These are phyloP conservation scores for Botrytis sinoallii DNA, from an alignment of 2,329 filamentous ascomycete species.

Conservation along the genomic window DNA sequence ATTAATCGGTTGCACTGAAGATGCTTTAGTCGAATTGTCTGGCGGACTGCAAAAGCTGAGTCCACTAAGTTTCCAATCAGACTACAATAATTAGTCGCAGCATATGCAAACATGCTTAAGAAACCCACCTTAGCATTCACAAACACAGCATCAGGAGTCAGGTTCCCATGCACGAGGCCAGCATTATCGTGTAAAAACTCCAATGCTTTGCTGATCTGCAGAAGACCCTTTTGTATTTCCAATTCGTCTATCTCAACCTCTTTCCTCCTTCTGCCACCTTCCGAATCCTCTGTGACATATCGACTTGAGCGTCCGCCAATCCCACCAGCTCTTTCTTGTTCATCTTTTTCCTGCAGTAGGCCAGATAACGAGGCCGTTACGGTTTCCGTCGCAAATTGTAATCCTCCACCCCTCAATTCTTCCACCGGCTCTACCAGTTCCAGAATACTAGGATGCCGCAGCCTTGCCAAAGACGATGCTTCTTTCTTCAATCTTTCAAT, in stretches of 20 bases:
- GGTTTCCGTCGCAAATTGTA: constrained; percentile 93
- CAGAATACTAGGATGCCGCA: constrained; percentile 87
- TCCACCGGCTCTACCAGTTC: constrained; percentile 94
- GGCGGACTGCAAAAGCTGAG: constrained; percentile 83
- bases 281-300: constrained; percentile 75
- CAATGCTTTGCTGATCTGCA: constrained; percentile 89
- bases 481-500: constrained; percentile 89
- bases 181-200: constrained; percentile 96
- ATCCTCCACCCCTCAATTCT: constrained; percentile 82
- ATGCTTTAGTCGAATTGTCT: constrained; percentile 69
- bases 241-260: constrained; percentile 94
- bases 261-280: constrained; percentile 67
- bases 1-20: constrained; percentile 74
- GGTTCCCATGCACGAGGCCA: constrained; percentile 86
- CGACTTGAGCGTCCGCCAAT: constrained; percentile 70
- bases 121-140: constrained; percentile 80
- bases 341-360: constrained; percentile 82
- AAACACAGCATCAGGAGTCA: constrained; percentile 90
- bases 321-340: constrained; percentile 70
- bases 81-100: constrained; percentile 50
- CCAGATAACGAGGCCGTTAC: constrained; percentile 86
- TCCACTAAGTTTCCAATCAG: constrained; percentile 98
- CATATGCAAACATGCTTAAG: constrained; percentile 3
- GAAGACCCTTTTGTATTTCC: constrained; percentile 92
- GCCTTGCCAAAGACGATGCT: constrained; percentile 79